Base-by-base conservation (phyloP, 352 stramenopile species). In the Phytophthora nicotianae region DNA sequence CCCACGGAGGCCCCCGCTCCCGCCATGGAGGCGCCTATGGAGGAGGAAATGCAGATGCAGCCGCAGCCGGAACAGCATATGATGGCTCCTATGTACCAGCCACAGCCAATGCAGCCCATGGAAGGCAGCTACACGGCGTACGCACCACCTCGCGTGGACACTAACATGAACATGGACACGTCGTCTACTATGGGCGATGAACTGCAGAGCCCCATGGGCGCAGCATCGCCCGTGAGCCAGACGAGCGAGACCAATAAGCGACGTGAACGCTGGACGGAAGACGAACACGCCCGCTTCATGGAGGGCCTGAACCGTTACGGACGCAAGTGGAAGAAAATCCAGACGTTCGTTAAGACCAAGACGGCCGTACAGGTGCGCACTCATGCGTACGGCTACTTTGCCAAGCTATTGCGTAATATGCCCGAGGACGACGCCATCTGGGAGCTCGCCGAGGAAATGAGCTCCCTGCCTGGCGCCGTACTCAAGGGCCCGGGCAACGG, bases 251-350 rank as follows among this genome's bases (percentile, higher is more conserved):
- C 71, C 2, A 89, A 80, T 72, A 91, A 91, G 61, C 79, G 82
- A 26, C 86, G 86, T 47, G 86, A 94, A 49, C 79, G 86, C 16
- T 94, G 86, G 86, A 94, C 86, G 1, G 80, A 92, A 29, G 83
- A 92, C 49, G 86, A 94, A 47, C 86, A 94, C 58, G 83, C 83
- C 14, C 76, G 79, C 10, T 94, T 94, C 68, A 92, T 94, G 83
- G 83, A 94, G 61, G 86, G 86, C 0, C 61, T 94, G n/a, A 91
- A 92, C 68, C 79, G 79, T 24, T 94, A 92, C 60, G 86, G 86
- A 20, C 86, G 86, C 58, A 94, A 94, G 62, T 94, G 86, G 86
- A 94, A 94, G 68, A 94, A 94, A 58, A 94, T 94, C 50, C 86
- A 94, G 67, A 87, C 77, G 38, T 89, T 90, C 35, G 86, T 94